Conservation (phyloP, 495 filamentous ascomycete genomes). For the Cercophora scortea region DNA sequence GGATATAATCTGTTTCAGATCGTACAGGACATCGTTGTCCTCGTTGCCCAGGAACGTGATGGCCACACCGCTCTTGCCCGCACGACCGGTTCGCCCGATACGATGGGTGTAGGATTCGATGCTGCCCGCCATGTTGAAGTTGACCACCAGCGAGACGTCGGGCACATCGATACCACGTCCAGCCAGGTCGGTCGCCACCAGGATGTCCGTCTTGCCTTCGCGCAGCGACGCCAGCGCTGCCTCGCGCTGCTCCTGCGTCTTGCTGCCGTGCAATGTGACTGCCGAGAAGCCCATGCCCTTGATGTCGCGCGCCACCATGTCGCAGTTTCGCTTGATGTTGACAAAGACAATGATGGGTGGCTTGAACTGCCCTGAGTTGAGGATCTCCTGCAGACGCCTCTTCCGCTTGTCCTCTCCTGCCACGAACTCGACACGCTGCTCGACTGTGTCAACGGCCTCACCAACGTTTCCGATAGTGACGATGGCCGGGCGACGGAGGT, state of each 20-base stretch:
- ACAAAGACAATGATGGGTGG: conserved; percentile 98
- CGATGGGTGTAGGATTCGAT: conserved; percentile 98
- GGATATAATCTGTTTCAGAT: conserved; percentile 90
- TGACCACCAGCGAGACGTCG: conserved; percentile 88
- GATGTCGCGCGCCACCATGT: conserved; percentile 91
- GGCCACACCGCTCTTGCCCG: conserved; percentile 93
- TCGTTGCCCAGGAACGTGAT: conserved; percentile 95
- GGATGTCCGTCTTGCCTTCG: conserved; percentile 67
- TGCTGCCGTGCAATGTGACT: conserved; percentile 88
- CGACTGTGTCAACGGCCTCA: conserved; percentile 97
- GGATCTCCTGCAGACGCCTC: conserved; percentile 89
- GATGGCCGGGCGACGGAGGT: conserved; percentile 86
- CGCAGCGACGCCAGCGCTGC: conserved; percentile 84
- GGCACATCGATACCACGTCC: conserved; percentile 97
- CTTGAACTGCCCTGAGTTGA: conserved; percentile 74
- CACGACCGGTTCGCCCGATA: conserved; percentile 95
- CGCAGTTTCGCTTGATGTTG: conserved; percentile 99
- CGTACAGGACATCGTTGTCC: conserved; percentile 89
- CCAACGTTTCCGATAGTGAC: conserved; percentile 92
- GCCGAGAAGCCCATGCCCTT: conserved; percentile 88
- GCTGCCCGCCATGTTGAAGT: conserved; percentile 95
- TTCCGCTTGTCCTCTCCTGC: conserved; percentile 93
- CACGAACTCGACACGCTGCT: conserved; percentile 93
- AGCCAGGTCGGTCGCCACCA: conserved; percentile 96
- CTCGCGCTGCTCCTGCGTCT: conserved; percentile 97